phyloP scores from a whole-genome alignment of 176 grass and related monocot genomes.

The barley (Hordeum vulgare) region MorexV3_pseudomolecules_assembly NC_058521.1:597501636-597502135 shows the following conservation, averaged over 20 bases:
- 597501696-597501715: too few species aligned
- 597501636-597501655: not conserved
- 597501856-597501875: conserved; percentile 11
- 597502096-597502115: not conserved
- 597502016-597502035: not conserved
- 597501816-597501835: conserved; percentile 9
- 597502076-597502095: too few species aligned
- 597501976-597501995: not conserved
- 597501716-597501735: too few species aligned
- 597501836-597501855: not conserved
- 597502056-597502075: too few species aligned
- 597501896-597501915: conserved; percentile 56
- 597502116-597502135: not conserved
- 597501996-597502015: not conserved
- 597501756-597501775: not conserved
- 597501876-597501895: conserved; percentile 41
- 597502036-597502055: too few species aligned
- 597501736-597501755: too few species aligned
- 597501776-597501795: not conserved
- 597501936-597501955: conserved; percentile 65
- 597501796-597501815: not conserved
- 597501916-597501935: conserved; percentile 65
- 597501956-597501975: conserved; percentile 4
- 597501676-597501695: too few species aligned
- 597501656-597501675: not conserved